Conservation (phyloP, 2,329 filamentous ascomycete genomes). For the Chaetomiaceae sp. region DNA sequence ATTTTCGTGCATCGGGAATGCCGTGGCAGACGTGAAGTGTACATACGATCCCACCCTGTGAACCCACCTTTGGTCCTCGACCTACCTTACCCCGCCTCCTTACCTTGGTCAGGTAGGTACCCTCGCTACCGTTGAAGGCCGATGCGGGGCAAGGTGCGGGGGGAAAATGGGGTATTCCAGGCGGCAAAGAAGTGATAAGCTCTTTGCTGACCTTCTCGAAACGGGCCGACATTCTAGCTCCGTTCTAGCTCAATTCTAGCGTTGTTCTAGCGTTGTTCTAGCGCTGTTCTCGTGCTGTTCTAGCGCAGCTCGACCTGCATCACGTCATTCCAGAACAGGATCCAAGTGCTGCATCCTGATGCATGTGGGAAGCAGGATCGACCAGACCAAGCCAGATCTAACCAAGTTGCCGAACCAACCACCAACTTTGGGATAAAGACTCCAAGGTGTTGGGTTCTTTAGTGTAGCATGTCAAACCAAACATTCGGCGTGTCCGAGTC, state of each 20-base stretch:
- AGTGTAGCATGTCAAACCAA: background rate
- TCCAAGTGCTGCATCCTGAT: background rate
- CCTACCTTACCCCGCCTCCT: too few relatives aligned
- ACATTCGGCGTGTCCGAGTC: background rate
- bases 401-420: background rate
- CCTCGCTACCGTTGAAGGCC: too few relatives aligned
- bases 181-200: background rate
- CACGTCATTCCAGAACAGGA: background rate
- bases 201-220: too few relatives aligned
- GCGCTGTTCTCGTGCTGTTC: too few relatives aligned
- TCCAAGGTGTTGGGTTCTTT: background rate
- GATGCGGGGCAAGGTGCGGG: background rate
- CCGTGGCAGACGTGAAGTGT: background rate
- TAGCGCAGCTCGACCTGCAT: background rate
- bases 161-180: background rate
- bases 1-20: background rate
- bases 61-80: too few relatives aligned
- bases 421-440: background rate
- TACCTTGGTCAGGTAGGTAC: background rate
- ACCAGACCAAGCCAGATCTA: background rate
- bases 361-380: background rate
- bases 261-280: background rate
- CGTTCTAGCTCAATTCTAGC: background rate
- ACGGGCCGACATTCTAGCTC: background rate
- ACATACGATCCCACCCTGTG: too few relatives aligned